Conservation (phyloP, 441 rosid genomes). For the Daphne laureola region DNA sequence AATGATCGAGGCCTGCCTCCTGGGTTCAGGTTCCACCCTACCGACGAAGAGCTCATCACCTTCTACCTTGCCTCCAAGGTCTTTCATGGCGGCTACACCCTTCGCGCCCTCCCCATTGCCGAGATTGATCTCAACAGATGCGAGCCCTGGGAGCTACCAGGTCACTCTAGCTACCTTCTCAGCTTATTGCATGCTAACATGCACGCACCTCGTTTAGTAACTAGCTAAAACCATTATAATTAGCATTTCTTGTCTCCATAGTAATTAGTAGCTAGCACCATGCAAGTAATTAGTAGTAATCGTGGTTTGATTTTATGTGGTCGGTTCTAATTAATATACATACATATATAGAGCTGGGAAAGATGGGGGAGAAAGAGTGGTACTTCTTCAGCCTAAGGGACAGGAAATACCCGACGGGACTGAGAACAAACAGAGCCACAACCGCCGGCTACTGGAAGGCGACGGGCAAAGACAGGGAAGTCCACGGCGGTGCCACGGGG, state of each 20-base stretch:
- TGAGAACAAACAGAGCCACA: constrained; percentile 91
- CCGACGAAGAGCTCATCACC: constrained; percentile 89
- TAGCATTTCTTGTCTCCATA: constrained; percentile 12
- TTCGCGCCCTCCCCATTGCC: constrained; percentile 57
- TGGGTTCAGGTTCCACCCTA: constrained; percentile 91
- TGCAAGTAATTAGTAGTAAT: too few species aligned
- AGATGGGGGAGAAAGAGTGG: constrained; percentile 96
- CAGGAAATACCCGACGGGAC: constrained; percentile 95
- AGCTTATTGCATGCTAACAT: too few species aligned
- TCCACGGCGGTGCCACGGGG: constrained; percentile 47
- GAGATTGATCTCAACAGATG: constrained; percentile 93
- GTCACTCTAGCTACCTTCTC: too few species aligned
- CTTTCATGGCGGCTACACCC: constrained; percentile 45
- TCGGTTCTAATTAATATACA: background rate
- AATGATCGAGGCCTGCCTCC: constrained; percentile 80
- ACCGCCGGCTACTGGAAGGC: constrained; percentile 98
- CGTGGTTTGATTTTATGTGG: background rate
- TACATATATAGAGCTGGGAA: constrained; percentile 53
- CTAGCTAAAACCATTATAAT: too few species aligned
- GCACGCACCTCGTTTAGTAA: too few species aligned
- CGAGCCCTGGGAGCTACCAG: constrained; percentile 99
- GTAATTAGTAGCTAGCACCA: too few species aligned
- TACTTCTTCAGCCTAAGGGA: constrained; percentile 90
- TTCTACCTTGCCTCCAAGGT: constrained; percentile 91
- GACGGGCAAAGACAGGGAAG: constrained; percentile 88